Percentiles rank a stretch among this genome's conserved stretches.
Conservation (phyloP, 148 eudicot genomes). For the Dianthus caryophyllus region DNA sequence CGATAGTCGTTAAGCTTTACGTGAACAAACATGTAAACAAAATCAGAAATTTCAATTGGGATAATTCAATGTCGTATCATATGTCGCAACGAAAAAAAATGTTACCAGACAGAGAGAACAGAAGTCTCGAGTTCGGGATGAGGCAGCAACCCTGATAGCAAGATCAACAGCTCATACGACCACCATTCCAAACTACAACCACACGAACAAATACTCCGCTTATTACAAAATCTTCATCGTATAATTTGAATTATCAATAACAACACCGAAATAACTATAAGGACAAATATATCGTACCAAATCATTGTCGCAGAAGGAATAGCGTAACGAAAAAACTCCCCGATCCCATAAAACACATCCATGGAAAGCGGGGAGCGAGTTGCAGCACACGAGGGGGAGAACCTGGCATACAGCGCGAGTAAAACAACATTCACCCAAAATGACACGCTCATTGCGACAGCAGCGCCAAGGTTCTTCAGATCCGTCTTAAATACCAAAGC, state of each 20-base stretch:
- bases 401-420: slow-evolving; percentile 54
- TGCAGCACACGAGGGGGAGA: slow-evolving; percentile 48
- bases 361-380: slow-evolving; percentile 64
- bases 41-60: neutral
- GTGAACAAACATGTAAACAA: neutral
- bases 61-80: neutral
- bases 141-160: slow-evolving; percentile 79
- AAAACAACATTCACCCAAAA: slow-evolving; percentile 55
- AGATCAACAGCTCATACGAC: slow-evolving; percentile 79
- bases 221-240: neutral
- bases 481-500: slow-evolving; percentile 63
- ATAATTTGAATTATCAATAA: no score
- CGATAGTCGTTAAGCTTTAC: slow-evolving; percentile 51
- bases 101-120: slow-evolving; percentile 64
- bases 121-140: slow-evolving; percentile 81
- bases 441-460: slow-evolving; percentile 57
- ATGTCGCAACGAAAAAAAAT: no score
- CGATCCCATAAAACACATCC: slow-evolving; percentile 53
- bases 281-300: slow-evolving; percentile 37
- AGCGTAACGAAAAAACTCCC: slow-evolving; percentile 71
- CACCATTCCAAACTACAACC: slow-evolving; percentile 74
- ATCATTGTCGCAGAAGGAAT: slow-evolving; percentile 83
- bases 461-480: slow-evolving; percentile 57
- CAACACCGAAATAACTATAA: no score
- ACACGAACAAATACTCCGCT: slow-evolving; percentile 1